These are phyloP conservation scores for Fusarium ramigenum DNA, from an alignment of 2,329 filamentous ascomycete genomes.

Conservation along the genomic window DNA sequence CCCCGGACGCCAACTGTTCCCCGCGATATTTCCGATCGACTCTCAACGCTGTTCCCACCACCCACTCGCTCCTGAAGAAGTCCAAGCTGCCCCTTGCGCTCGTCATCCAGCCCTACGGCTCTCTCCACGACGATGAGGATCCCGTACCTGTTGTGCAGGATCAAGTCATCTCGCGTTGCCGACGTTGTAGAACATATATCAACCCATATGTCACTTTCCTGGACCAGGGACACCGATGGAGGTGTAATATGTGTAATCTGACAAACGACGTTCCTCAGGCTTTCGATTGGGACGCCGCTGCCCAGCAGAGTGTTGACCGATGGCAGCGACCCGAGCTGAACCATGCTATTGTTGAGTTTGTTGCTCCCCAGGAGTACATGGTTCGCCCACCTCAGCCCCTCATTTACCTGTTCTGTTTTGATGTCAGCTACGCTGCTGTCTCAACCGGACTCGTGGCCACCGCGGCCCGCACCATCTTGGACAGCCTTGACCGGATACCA, in stretches of 20 bases:
- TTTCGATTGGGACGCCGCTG: slow-evolving; percentile 95
- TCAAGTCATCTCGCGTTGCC: slow-evolving; percentile 95
- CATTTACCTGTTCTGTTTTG: slow-evolving; percentile 94
- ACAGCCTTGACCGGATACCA: slow-evolving; percentile 96
- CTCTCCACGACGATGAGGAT: slow-evolving; percentile 93
- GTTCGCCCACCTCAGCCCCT: slow-evolving; percentile 94
- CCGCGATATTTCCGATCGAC: slow-evolving; percentile 96
- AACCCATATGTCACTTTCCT: slow-evolving; percentile 97
- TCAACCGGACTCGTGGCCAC: slow-evolving; percentile 92
- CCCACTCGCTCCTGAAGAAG: slow-evolving; percentile 92
- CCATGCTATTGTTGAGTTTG: slow-evolving; percentile 95
- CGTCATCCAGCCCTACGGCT: slow-evolving; percentile 93
- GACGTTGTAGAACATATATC: slow-evolving; percentile 96
- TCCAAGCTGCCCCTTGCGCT: slow-evolving; percentile 95
- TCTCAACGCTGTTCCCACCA: slow-evolving; percentile 92
- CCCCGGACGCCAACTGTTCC: slow-evolving; percentile 88
- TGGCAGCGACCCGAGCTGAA: slow-evolving; percentile 95
- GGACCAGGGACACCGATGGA: slow-evolving; percentile 96
- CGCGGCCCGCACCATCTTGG: slow-evolving; percentile 89
- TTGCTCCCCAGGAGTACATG: slow-evolving; percentile 99
- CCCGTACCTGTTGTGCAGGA: slow-evolving; percentile 91
- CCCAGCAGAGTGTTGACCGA: slow-evolving; percentile 90
- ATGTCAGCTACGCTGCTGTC: slow-evolving; percentile 90
- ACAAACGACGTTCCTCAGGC: slow-evolving; percentile 99
- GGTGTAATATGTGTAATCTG: slow-evolving; percentile 99